A percentile compares a stretch with the other conserved stretches of the same genome.
phyloP scores from a whole-genome alignment of 2,329 filamentous ascomycete species.

The Cladosporium sp. region DNA sequence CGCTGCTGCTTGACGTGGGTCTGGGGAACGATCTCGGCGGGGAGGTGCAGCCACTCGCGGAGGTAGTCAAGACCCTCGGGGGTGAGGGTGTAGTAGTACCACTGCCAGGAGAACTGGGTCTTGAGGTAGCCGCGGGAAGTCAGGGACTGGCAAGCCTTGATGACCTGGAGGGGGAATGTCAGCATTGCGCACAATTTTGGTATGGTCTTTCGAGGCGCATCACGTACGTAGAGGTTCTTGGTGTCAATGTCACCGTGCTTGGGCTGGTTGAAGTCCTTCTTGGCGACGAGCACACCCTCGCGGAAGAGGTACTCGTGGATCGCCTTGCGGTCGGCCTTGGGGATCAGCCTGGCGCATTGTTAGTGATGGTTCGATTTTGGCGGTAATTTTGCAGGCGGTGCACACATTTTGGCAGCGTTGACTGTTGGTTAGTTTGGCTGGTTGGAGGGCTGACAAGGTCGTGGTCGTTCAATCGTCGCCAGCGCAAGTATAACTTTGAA shows the following conservation, averaged over 20 bases:
- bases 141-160: constrained; percentile 98
- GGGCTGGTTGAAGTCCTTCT: constrained; percentile 98
- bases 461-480: constrained; percentile 5
- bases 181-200: background rate
- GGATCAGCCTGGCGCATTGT: constrained; percentile 76
- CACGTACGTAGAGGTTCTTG: constrained; percentile 88
- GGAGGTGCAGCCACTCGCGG: constrained; percentile 99
- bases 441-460: constrained; percentile 14
- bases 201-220: background rate
- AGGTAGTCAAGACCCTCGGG: constrained; percentile 99
- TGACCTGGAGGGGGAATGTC: constrained; percentile 55
- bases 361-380: constrained; percentile 1
- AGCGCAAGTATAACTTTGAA: constrained; percentile 17
- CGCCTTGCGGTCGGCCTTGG: constrained; percentile 99
- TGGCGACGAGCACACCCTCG: constrained; percentile 86
- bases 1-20: constrained; percentile 99
- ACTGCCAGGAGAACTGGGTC: constrained; percentile 99
- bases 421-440: constrained; percentile 20
- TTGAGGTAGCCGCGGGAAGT: constrained; percentile 98
- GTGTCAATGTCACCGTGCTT: constrained; percentile 98
- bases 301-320: constrained; percentile 99
- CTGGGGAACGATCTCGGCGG: constrained; percentile 97
- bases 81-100: constrained; percentile 99
- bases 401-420: constrained; percentile 48
- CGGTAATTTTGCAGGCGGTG: background rate